Evolutionary conservation across 345 rosid species (phyloP), one percentile per base, ranked within the genome.

Genomic region (Passiflora organensis): DNA sequence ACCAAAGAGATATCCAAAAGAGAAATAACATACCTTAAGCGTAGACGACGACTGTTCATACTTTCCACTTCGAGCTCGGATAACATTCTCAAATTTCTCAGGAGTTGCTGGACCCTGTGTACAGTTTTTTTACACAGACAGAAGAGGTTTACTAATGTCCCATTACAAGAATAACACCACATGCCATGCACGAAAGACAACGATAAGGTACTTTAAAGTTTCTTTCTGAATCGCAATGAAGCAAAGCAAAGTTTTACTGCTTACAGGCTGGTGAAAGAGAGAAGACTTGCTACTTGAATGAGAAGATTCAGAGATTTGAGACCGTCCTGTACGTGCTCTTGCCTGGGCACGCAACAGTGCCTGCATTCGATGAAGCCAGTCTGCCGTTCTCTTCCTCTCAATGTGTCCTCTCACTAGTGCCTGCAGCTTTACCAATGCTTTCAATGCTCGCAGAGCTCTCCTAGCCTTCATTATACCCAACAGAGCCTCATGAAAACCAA

Each of bases 381-480:
- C 72, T 3, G 78, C 53, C 23, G 75, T 76, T 63, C 80, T 72
- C 75, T 89, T 94, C 59, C 99, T 71, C 72, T 82, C 85, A 4
- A 89, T 80, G 59, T 89, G 88, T 11, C 99, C 96, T 73, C 99
- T 85, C n/a, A 87, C 95, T 32, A 87, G 67, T 0, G 97, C 97
- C 59, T 94, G 95, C 69, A 94, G 93, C 83, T 82, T 83, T n/a
- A 94, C 97, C 66, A 94, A 62, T n/a, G 91, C 91, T 68, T 71
- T 94, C 12, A 94, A 53, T 20, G 99, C 99, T n/a, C 96, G 78
- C 74, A 89, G 71, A 0, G 99, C 97, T 68, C 90, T 78, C 59
- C 82, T 82, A 5, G 99, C 96, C 95, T 88, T 51, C 15, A 60
- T 48, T 13, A 41, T 13, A 24, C 6, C 11, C 23, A 48, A 8